Percentiles rank a stretch among this genome's conserved stretches.
These are phyloP conservation scores for Metarhizium robertsii DNA, from an alignment of 2,329 filamentous ascomycete species.

Conservation along the genomic window DNA sequence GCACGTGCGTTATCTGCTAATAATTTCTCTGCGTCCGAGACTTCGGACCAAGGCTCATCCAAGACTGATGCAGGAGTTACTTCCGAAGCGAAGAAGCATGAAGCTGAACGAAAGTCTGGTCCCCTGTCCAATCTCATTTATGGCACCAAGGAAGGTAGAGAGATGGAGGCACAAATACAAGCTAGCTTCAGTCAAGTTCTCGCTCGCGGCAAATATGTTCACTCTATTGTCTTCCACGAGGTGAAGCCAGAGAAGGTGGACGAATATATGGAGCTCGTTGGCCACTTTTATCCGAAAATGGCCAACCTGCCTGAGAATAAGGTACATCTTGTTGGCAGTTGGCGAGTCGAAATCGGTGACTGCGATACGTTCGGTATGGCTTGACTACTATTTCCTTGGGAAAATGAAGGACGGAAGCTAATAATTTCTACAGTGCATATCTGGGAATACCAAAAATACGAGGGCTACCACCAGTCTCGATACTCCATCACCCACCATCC, in stretches of 20 bases:
- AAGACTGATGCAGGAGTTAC: constrained; percentile 27
- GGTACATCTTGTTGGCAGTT: constrained; percentile 93
- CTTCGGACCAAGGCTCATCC: constrained; percentile 29
- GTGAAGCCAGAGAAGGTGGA: constrained; percentile 94
- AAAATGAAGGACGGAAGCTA: background rate
- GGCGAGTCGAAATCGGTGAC: constrained; percentile 95
- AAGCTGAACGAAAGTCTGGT: constrained; percentile 56
- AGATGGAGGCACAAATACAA: constrained; percentile 93
- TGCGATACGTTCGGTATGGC: constrained; percentile 86
- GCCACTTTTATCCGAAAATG: constrained; percentile 86
- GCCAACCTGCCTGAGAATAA: constrained; percentile 79
- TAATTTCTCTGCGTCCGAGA: constrained; percentile 30
- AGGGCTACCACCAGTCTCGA: constrained; percentile 88
- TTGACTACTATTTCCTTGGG: background rate
- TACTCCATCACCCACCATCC: constrained; percentile 76
- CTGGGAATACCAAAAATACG: constrained; percentile 97
- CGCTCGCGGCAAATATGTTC: constrained; percentile 93
- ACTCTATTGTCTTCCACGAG: constrained; percentile 93
- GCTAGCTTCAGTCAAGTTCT: constrained; percentile 92
- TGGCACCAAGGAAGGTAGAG: constrained; percentile 88
- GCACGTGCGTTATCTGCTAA: constrained; percentile 58
- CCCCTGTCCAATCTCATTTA: constrained; percentile 86
- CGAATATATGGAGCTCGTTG: constrained; percentile 84
- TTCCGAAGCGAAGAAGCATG: constrained; percentile 46
- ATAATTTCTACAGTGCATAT: constrained; percentile 68